Base-by-base conservation (phyloP, 208 protist species). In the Strigomonas culicis region DNA sequence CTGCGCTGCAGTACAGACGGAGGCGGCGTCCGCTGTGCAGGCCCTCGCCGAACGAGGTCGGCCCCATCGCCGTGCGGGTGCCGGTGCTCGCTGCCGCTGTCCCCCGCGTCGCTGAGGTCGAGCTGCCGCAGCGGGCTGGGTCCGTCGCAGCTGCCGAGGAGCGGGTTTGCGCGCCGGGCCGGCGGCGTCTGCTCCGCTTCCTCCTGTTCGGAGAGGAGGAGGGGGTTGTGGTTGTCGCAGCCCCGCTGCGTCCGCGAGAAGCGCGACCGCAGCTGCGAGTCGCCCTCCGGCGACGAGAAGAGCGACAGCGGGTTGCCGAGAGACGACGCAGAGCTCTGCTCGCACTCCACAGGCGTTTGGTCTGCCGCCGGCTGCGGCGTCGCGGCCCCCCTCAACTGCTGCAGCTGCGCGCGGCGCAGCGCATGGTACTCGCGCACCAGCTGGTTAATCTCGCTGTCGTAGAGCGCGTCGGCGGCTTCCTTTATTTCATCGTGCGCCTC, bases 351-450 rank as follows among this genome's bases (percentile, higher is more conserved):
- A 17, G 39, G 15, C 4, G 15, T 44, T 4, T 44, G 39, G 39
- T 44, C 39, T 4, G 3, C 39, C 11, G 39, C 39, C 15, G 27
- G 28, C 21, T 43, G 22, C 32, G 25, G 15, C 13, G 53, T 15
- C 3, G 53, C 32, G n/a, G n/a, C n/a, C n/a, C n/a, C n/a, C n/a
- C n/a, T n/a, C n/a, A n/a, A n/a, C n/a, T 28, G 36, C 27, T 28
- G 27, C 53, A 24, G 28, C 21, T 43, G 25, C 22, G 36, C 19
- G 2, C 43, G 25, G 21, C 13, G 13, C 13, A 59, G 32, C 1
- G 28, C 32, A 25, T 59, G n/a, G 32, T 59, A 59, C 53, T 59
- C 53, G 2, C 32, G 27, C n/a, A 44, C 25, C 27, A 59, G 53
- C 6, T 28, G 53, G 32, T 59, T 34, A 19, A 59, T 59, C 19